Conservation (phyloP, 2,329 filamentous ascomycete genomes). For the Diaporthe destruens region DNA sequence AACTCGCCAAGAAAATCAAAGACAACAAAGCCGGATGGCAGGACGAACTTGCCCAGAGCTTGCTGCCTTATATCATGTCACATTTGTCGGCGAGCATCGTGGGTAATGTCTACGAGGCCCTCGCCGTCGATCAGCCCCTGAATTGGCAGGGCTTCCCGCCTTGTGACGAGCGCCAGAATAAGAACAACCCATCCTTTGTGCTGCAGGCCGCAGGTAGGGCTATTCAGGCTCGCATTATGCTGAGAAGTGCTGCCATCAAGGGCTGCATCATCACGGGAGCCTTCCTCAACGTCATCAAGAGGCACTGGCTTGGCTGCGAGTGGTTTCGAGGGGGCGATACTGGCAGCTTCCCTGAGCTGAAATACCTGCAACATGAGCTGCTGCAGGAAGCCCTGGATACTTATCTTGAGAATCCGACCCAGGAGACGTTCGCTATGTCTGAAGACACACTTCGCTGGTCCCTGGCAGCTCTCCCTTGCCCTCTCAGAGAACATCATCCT, state of each 20-base stretch:
- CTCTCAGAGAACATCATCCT: not conserved
- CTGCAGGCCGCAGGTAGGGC: constrained; percentile 2
- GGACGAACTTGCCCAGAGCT: not conserved
- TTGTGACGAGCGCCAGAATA: not conserved
- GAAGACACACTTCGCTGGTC: not conserved
- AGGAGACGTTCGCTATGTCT: not conserved
- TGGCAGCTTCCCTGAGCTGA: constrained; percentile 2
- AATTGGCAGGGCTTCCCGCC: not conserved
- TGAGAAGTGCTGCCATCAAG: not conserved
- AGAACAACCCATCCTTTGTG: constrained; percentile 1
- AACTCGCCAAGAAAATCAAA: not conserved
- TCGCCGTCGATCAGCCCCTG: not conserved
- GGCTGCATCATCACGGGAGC: not conserved
- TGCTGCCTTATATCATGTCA: not conserved
- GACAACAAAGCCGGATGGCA: not conserved
- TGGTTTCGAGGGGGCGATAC: not conserved
- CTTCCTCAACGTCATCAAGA: not conserved
- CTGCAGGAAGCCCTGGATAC: not conserved
- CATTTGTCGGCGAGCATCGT: constrained; percentile 4
- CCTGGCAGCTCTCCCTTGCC: not conserved
- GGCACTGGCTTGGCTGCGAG: constrained; percentile 6
- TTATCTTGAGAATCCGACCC: not conserved
- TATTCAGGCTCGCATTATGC: not conserved
- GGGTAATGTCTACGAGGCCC: not conserved
- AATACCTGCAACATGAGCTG: not conserved